Evolutionary conservation across 2,329 filamentous ascomycete genomes (phyloP).

Genomic region (Penicillium aurantiogriseum): DNA sequence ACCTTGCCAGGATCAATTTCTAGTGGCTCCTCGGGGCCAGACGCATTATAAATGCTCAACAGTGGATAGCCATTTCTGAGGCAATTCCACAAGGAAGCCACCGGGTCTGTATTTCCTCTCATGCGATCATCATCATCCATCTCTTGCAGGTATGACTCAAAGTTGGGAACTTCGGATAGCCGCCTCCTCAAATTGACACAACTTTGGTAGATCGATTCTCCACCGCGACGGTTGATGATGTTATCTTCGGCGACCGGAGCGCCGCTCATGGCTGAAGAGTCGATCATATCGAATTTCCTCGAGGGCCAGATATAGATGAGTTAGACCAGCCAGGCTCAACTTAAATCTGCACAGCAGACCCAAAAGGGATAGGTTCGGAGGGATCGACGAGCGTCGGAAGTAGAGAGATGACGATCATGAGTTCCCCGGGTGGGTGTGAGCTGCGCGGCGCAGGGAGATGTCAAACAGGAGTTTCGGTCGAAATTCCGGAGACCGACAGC

Average conservation of each 20-base stretch:
- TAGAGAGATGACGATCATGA: conserved; percentile 31
- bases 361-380: conserved; percentile 16
- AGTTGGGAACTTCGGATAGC: conserved; percentile 77
- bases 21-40: conserved; percentile 68
- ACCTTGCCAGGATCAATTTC: conserved; percentile 63
- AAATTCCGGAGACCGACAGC: background rate
- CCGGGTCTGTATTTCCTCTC: conserved; percentile 67
- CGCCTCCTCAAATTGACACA: conserved; percentile 82
- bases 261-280: conserved; percentile 34
- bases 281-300: conserved; percentile 36
- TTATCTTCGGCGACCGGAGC: conserved; percentile 70
- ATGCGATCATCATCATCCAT: conserved; percentile 68
- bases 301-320: conserved; percentile 15
- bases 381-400: conserved; percentile 28
- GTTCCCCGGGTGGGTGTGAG: conserved; percentile 20
- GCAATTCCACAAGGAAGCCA: conserved; percentile 86
- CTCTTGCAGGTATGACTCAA: conserved; percentile 70
- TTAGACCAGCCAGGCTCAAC: conserved; percentile 26
- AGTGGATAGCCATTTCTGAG: conserved; percentile 81
- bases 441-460: conserved; percentile 5
- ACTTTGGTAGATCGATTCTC: conserved; percentile 95
- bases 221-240: conserved; percentile 95
- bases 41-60: conserved; percentile 82
- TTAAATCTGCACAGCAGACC: conserved; percentile 37
- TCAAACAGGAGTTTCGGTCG: conserved; percentile 1